Evolutionary conservation across 2,329 filamentous ascomycete species (phyloP).

Genomic region (Arthrobotrys megalospora): DNA sequence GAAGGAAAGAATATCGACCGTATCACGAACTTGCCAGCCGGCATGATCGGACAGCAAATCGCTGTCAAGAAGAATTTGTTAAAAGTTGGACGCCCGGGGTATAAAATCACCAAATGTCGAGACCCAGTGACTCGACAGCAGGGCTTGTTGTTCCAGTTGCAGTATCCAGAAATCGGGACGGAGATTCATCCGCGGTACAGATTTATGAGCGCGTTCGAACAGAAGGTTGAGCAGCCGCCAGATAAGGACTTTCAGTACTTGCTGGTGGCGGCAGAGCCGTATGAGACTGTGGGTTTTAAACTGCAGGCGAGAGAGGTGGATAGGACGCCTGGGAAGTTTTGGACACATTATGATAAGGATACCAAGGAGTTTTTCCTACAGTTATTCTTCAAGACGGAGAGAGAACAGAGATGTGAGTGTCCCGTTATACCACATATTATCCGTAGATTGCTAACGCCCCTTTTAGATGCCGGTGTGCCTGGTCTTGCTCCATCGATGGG

Average conservation of each 20-base stretch:
- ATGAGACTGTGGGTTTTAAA: conserved; percentile 98
- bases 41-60: conserved; percentile 79
- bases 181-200: conserved; percentile 85
- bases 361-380: conserved; percentile 98
- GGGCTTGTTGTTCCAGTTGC: conserved; percentile 93
- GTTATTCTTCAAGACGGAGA: conserved; percentile 97
- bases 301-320: conserved; percentile 94
- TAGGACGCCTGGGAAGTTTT: conserved; percentile 87
- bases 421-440: not conserved
- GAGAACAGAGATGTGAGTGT: conserved; percentile 81
- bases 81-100: conserved; percentile 95
- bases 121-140: conserved; percentile 90
- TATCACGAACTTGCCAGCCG: conserved; percentile 79
- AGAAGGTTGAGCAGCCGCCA: conserved; percentile 90
- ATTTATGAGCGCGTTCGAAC: conserved; percentile 98
- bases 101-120: conserved; percentile 96
- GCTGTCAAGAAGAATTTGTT: conserved; percentile 84
- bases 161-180: conserved; percentile 89
- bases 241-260: conserved; percentile 96
- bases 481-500: conserved; percentile 51
- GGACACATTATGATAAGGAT: conserved; percentile 95
- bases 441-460: conserved; percentile 20
- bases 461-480: conserved; percentile 59
- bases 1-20: conserved; percentile 81
- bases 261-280: conserved; percentile 94